Evolutionary conservation across 345 rosid genomes (phyloP).

Genomic region (Lumnitzera littorea): DNA sequence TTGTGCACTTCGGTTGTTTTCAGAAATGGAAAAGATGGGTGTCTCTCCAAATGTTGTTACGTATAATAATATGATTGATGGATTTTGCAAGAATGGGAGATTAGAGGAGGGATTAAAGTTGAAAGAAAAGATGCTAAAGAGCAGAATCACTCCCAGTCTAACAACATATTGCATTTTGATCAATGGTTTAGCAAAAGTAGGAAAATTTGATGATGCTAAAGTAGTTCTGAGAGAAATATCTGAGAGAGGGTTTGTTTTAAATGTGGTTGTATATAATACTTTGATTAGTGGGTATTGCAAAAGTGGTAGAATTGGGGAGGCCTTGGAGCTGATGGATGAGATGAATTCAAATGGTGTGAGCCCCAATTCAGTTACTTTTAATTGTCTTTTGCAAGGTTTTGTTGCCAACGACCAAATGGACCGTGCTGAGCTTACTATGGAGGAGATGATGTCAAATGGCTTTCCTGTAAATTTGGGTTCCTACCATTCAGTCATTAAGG

Average conservation of each 20-base stretch:
- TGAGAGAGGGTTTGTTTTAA: slow-evolving; percentile 43
- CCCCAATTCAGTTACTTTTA: slow-evolving; percentile 57
- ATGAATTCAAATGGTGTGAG: slow-evolving; percentile 56
- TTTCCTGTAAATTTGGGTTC: slow-evolving; percentile 42
- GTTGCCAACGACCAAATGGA: slow-evolving; percentile 41
- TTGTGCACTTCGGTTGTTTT: slow-evolving; percentile 41
- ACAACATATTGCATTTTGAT: slow-evolving; percentile 58
- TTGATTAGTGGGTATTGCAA: slow-evolving; percentile 57
- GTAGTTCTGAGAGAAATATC: slow-evolving; percentile 50
- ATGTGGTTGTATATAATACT: slow-evolving; percentile 61
- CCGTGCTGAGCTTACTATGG: slow-evolving; percentile 42
- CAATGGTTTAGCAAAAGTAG: slow-evolving; percentile 53
- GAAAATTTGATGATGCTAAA: slow-evolving; percentile 56
- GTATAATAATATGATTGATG: slow-evolving; percentile 63
- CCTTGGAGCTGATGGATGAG: slow-evolving; percentile 47
- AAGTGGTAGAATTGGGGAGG: slow-evolving; percentile 41
- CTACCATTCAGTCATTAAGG: slow-evolving; percentile 45
- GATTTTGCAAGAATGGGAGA: slow-evolving; percentile 57
- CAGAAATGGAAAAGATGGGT: slow-evolving; percentile 47
- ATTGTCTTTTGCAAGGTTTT: slow-evolving; percentile 59
- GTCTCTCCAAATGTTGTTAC: slow-evolving; percentile 57
- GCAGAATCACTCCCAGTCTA: slow-evolving; percentile 44
- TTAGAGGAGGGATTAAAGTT: slow-evolving; percentile 46
- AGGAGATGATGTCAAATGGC: slow-evolving; percentile 56
- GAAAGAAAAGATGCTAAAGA: slow-evolving; percentile 49